Percentiles rank a stretch among this genome's conserved stretches.
Conservation (phyloP, 2,329 filamentous ascomycete species). For the Penicillium sp. region DNA sequence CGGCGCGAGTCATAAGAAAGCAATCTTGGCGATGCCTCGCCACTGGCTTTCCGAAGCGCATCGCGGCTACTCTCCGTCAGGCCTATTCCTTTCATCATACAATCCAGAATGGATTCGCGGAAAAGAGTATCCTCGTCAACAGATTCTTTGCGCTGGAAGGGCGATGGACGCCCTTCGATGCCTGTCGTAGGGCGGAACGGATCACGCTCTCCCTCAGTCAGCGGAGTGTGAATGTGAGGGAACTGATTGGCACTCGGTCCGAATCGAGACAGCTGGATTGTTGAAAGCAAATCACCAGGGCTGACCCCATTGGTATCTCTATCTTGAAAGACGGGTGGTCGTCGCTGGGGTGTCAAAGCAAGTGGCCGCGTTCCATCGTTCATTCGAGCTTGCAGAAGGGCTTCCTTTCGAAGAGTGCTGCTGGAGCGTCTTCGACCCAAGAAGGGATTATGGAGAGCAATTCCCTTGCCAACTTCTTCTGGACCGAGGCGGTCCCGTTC, state of each 20-base stretch:
- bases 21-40: constrained; percentile 77
- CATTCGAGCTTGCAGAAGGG: constrained; percentile 61
- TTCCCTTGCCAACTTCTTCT: constrained; percentile 83
- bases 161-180: constrained; percentile 23
- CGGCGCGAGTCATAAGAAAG: constrained; percentile 76
- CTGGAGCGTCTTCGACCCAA: constrained; percentile 63
- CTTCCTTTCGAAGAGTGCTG: constrained; percentile 71
- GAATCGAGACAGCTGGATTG: constrained; percentile 63
- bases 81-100: constrained; percentile 91
- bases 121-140: constrained; percentile 85
- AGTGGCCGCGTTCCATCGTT: constrained; percentile 38
- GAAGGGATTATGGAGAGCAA: constrained; percentile 81
- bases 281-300: constrained; percentile 73
- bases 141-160: constrained; percentile 67
- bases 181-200: constrained; percentile 31
- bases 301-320: constrained; percentile 48
- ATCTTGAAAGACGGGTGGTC: constrained; percentile 23
- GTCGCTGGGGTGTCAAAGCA: constrained; percentile 13
- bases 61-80: constrained; percentile 61
- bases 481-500: constrained; percentile 76
- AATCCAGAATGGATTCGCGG: constrained; percentile 82
- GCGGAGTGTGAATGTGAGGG: constrained; percentile 32
- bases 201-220: constrained; percentile 41
- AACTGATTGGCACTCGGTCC: constrained; percentile 47
- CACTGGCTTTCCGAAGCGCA: constrained; percentile 55